phyloP scores from a whole-genome alignment of 176 grass and related monocot species.

The Avena eriantha region DNA sequence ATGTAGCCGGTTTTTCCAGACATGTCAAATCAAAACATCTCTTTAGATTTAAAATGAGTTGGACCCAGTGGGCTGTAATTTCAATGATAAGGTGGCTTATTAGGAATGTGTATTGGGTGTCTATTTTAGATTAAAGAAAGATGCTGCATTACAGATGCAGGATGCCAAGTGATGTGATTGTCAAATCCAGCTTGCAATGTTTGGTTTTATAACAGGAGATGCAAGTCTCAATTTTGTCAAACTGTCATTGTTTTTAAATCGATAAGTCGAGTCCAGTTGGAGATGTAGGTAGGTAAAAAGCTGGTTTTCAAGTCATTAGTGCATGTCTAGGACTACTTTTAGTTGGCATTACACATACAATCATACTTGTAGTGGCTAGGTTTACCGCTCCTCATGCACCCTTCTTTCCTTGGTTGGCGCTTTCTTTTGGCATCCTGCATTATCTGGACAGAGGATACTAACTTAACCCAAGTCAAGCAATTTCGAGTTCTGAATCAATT shows the following conservation, averaged over 20 bases:
- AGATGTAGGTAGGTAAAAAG: neutral
- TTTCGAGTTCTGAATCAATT: neutral
- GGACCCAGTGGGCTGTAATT: neutral
- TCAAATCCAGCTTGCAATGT: neutral
- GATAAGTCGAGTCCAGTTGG: neutral
- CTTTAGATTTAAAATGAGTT: conserved; percentile 24
- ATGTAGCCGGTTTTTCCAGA: neutral
- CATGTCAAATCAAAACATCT: conserved; percentile 21
- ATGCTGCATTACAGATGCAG: conserved; percentile 14
- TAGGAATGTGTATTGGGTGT: neutral
- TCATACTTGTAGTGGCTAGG: neutral
- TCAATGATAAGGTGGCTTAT: neutral
- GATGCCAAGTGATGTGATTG: conserved; percentile 8
- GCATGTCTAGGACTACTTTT: conserved; percentile 5
- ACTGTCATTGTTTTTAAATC: conserved; percentile 4
- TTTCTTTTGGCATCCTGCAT: neutral
- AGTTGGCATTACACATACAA: neutral
- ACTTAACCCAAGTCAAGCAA: neutral
- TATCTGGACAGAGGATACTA: neutral
- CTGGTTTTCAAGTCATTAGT: conserved; percentile 22
- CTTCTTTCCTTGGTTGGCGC: neutral
- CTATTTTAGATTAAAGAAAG: conserved; percentile 2
- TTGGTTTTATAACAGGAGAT: conserved; percentile 12
- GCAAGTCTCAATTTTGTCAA: neutral
- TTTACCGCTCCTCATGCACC: neutral